Evolutionary conservation across 2,329 filamentous ascomycete species (phyloP).

Genomic region (Colletotrichum salicis): DNA sequence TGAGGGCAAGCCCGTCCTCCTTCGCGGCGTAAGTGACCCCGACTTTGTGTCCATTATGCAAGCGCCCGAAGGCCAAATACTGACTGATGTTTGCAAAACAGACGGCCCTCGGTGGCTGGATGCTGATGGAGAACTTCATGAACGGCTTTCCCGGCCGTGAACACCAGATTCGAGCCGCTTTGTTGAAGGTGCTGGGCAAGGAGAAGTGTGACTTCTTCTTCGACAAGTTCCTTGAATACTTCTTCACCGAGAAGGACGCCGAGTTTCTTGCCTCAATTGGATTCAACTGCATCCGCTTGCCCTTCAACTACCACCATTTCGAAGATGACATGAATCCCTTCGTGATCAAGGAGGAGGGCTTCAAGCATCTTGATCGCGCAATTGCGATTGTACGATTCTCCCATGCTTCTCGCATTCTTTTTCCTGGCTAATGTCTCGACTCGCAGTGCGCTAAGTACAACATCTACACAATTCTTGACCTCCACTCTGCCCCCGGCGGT

Average conservation of each 20-base stretch:
- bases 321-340: slow-evolving; percentile 62
- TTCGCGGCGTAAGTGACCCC: slow-evolving; percentile 44
- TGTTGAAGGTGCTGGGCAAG: slow-evolving; percentile 63
- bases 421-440: not conserved
- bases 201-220: slow-evolving; percentile 71
- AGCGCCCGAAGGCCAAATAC: too few species aligned
- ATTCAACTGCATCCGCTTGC: slow-evolving; percentile 68
- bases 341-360: slow-evolving; percentile 58
- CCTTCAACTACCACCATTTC: slow-evolving; percentile 70
- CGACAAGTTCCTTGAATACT: slow-evolving; percentile 65
- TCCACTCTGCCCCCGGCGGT: slow-evolving; percentile 56
- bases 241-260: slow-evolving; percentile 69
- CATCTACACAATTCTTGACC: slow-evolving; percentile 57
- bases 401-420: slow-evolving; percentile 43
- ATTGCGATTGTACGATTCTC: slow-evolving; percentile 48
- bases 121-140: slow-evolving; percentile 70
- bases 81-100: not conserved
- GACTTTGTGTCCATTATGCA: too few species aligned
- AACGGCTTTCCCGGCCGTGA: slow-evolving; percentile 71
- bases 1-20: slow-evolving; percentile 55
- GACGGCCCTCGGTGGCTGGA: slow-evolving; percentile 47
- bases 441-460: slow-evolving; percentile 49
- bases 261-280: slow-evolving; percentile 66
- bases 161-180: slow-evolving; percentile 62
- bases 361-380: slow-evolving; percentile 60